phyloP scores from a whole-genome alignment of 2,329 filamentous ascomycete species.

The Helminthosporium solani region DNA sequence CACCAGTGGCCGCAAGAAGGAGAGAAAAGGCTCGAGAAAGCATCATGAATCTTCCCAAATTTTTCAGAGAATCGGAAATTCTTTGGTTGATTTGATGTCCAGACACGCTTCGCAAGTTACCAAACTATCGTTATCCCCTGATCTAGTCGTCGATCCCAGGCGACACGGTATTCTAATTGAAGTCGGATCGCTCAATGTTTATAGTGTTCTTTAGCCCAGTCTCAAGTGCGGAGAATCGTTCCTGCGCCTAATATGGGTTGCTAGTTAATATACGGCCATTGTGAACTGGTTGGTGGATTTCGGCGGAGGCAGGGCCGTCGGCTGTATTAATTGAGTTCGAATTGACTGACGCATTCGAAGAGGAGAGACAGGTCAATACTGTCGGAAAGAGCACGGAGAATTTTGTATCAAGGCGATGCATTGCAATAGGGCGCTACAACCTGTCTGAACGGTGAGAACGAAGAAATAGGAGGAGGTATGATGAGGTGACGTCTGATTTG shows the following conservation, averaged over 20 bases:
- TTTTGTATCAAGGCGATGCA: no score
- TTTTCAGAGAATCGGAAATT: no score
- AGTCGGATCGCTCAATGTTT: background rate
- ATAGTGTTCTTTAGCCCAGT: background rate
- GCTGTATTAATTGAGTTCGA: background rate
- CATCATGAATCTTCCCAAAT: conserved; percentile 2
- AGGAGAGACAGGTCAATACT: no score
- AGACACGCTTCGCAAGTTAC: no score
- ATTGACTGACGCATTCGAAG: no score
- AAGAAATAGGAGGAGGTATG: background rate
- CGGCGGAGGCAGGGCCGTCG: background rate
- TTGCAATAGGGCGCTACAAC: no score
- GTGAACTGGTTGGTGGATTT: background rate
- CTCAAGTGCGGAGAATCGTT: background rate
- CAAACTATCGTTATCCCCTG: no score
- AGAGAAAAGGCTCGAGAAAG: conserved; percentile 12
- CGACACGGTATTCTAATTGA: background rate
- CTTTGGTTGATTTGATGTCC: no score
- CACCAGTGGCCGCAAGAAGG: conserved; percentile 17
- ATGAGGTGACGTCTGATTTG: conserved; percentile 1
- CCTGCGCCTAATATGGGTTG: background rate
- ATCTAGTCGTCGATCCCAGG: no score
- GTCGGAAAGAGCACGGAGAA: no score
- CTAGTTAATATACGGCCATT: background rate
- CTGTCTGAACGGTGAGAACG: no score